Evolutionary conservation across 306 rosid genomes (phyloP).

Genomic region (Quercus cerris): DNA sequence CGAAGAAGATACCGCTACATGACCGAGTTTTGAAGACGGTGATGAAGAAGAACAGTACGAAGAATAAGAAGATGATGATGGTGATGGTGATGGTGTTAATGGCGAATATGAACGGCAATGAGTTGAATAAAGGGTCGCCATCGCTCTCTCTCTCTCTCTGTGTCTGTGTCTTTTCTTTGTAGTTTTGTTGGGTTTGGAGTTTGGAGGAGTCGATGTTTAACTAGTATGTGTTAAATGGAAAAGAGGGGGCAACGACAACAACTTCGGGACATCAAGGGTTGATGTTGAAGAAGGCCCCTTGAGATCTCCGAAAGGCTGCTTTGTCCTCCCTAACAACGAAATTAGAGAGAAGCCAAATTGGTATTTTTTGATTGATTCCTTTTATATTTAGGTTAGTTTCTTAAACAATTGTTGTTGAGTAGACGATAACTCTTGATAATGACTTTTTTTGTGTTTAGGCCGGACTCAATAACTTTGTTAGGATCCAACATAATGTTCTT

Average conservation of each 20-base stretch:
- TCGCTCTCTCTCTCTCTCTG: neutral
- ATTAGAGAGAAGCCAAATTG: neutral
- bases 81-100: neutral
- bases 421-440: neutral
- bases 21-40: conserved; percentile 11
- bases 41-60: neutral
- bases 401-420: neutral
- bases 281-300: conserved; percentile 33
- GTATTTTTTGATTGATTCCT: neutral
- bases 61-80: conserved; percentile 1
- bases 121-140: conserved; percentile 59
- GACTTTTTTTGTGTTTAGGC: neutral
- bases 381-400: neutral
- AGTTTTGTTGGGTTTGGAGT: too few species aligned
- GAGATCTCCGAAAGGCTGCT: conserved; percentile 81
- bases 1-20: conserved; percentile 5
- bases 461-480: neutral
- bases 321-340: conserved; percentile 6
- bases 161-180: neutral
- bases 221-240: neutral
- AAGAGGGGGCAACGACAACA: neutral
- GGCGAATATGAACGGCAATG: conserved; percentile 38
- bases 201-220: neutral
- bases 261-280: conserved; percentile 49
- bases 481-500: neutral